phyloP scores from a whole-genome alignment of 371 early-diverging fungal species.

The Zychaea mexicana region DNA sequence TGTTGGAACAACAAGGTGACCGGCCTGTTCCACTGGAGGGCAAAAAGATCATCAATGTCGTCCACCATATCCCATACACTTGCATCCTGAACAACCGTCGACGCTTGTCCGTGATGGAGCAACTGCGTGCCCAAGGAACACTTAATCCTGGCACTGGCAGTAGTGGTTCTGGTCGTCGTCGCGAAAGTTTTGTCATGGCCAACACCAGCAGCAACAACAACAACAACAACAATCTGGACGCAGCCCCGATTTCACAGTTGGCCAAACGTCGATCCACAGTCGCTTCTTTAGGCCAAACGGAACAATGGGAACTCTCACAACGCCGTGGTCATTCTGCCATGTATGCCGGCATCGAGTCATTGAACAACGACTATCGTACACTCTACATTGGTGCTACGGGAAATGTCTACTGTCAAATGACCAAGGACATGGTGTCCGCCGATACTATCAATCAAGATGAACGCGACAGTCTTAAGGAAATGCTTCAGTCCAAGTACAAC shows the following conservation, averaged over 20 bases:
- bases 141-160: too few species aligned
- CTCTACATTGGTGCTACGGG: slow-evolving; percentile 79
- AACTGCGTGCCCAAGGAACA: not conserved
- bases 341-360: slow-evolving; percentile 69
- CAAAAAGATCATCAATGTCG: slow-evolving; percentile 53
- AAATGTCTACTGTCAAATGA: slow-evolving; percentile 47
- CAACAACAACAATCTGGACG: not conserved
- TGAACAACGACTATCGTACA: slow-evolving; percentile 52
- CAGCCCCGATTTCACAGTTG: slow-evolving; percentile 36
- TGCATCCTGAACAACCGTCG: slow-evolving; percentile 20
- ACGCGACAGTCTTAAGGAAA: slow-evolving; percentile 33
- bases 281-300: slow-evolving; percentile 26
- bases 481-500: slow-evolving; percentile 53
- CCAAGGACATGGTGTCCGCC: slow-evolving; percentile 20
- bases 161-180: too few species aligned
- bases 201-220: not conserved
- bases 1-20: not conserved
- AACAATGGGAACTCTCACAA: slow-evolving; percentile 38
- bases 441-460: slow-evolving; percentile 44
- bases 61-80: slow-evolving; percentile 51
- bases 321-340: slow-evolving; percentile 79
- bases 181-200: not conserved
- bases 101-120: not conserved
- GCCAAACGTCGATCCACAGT: slow-evolving; percentile 35
- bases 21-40: slow-evolving; percentile 12